Percentiles rank a stretch among this genome's conserved stretches.
Conservation (phyloP, 495 filamentous ascomycete species). For the Podospora pseudopauciseta region DNA sequence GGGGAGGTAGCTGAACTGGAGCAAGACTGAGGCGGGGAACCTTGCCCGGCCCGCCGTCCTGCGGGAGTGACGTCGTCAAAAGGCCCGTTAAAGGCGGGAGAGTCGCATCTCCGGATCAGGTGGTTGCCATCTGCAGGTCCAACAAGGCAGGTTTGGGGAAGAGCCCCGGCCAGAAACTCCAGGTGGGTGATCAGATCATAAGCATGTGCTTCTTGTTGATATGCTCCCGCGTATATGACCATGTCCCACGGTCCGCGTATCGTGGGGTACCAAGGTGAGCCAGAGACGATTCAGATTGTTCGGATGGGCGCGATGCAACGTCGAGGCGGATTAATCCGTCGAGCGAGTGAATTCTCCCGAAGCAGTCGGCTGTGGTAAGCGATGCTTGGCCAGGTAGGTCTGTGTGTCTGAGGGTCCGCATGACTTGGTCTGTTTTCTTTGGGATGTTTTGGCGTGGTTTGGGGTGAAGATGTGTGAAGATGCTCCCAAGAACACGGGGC, state of each 20-base stretch:
- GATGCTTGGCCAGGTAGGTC: conserved; percentile 3
- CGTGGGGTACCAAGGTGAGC: not conserved
- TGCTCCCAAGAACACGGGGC: not conserved
- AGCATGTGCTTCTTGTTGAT: not conserved
- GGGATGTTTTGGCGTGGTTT: not conserved
- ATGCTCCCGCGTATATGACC: not conserved
- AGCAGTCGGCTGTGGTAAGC: conserved; percentile 5
- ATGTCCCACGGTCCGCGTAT: not conserved
- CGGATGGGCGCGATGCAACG: not conserved
- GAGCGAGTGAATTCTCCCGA: no score
- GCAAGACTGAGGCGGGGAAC: conserved; percentile 5
- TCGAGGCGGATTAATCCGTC: not conserved
- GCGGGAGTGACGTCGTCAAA: conserved; percentile 9
- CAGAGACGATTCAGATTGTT: not conserved
- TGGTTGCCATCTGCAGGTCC: conserved; percentile 7
- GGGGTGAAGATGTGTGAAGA: not conserved
- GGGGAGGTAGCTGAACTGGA: not conserved
- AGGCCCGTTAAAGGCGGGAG: not conserved
- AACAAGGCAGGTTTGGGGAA: conserved; percentile 11
- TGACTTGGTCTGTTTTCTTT: not conserved
- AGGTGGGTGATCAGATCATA: not conserved
- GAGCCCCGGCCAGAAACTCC: not conserved
- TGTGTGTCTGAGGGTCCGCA: not conserved
- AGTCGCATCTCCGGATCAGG: conserved; percentile 13
- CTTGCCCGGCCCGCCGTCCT: not conserved